phyloP scores from a whole-genome alignment of 139 green algal species.

The Chlamydomonas schloesseri region DNA sequence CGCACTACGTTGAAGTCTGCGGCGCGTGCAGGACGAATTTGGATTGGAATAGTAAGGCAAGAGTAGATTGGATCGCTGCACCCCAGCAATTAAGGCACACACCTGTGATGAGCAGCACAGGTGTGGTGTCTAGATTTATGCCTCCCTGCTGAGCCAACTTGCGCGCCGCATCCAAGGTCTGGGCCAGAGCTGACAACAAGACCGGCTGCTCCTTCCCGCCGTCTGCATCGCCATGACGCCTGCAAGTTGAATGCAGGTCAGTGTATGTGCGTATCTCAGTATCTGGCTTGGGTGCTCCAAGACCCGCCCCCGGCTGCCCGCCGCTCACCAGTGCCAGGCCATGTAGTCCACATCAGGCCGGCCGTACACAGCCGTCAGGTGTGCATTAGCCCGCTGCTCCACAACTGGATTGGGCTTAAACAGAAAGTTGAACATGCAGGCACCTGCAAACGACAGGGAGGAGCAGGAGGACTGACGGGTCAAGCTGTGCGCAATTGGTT shows the following conservation, averaged over 20 bases:
- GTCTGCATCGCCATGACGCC: constrained; percentile 10
- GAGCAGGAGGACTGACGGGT: too few relatives aligned
- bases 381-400: not conserved
- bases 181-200: not conserved
- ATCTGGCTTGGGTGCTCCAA: too few relatives aligned
- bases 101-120: not conserved
- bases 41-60: too few relatives aligned
- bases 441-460: not conserved
- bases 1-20: constrained; percentile 11
- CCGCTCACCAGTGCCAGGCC: not conserved
- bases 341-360: not conserved
- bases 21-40: too few relatives aligned
- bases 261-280: too few relatives aligned
- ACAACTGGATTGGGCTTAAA: not conserved
- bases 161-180: not conserved
- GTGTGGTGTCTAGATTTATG: not conserved
- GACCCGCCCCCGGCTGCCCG: too few relatives aligned
- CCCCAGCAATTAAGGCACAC: too few relatives aligned
- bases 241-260: too few relatives aligned
- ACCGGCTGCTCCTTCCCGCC: not conserved
- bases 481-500: too few relatives aligned
- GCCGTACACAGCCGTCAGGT: not conserved
- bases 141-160: not conserved
- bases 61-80: too few relatives aligned
- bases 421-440: not conserved